Conservation (phyloP, 1,284 basidiomycete genomes). For the Irpex sp. region DNA sequence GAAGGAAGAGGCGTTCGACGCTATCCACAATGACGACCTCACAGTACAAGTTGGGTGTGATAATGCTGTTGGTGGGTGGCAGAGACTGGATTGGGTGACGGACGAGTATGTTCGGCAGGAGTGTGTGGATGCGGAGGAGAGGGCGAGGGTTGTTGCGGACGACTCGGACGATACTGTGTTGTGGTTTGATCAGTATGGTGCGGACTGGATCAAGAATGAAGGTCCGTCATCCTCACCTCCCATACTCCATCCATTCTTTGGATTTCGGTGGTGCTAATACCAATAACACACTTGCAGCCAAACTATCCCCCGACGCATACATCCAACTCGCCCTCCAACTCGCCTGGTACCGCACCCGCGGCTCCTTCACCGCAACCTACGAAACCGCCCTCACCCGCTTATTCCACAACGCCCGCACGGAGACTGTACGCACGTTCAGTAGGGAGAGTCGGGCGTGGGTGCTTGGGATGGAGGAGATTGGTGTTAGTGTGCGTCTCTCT, state of each 20-base stretch:
- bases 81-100: conserved; percentile 70
- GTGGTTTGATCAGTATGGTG: conserved; percentile 84
- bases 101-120: conserved; percentile 58
- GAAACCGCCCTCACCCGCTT: conserved; percentile 92
- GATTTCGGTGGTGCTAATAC: too few species aligned
- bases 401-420: conserved; percentile 88
- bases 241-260: too few species aligned
- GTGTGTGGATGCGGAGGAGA: conserved; percentile 54
- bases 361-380: conserved; percentile 84
- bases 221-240: conserved; percentile 43
- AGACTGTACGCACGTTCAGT: conserved; percentile 83
- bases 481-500: too few species aligned
- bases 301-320: conserved; percentile 84
- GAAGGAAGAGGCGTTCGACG: conserved; percentile 35
- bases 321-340: conserved; percentile 93
- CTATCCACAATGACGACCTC: not conserved
- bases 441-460: conserved; percentile 78
- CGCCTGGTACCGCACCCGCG: conserved; percentile 82
- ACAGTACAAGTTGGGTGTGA: too few species aligned
- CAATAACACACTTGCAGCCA: too few species aligned
- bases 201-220: conserved; percentile 84
- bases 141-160: conserved; percentile 58
- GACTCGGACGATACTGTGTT: conserved; percentile 84
- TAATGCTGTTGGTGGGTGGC: too few species aligned
- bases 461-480: conserved; percentile 73